phyloP scores from a whole-genome alignment of 371 early-diverging fungal species.

The Nematocida major region DNA sequence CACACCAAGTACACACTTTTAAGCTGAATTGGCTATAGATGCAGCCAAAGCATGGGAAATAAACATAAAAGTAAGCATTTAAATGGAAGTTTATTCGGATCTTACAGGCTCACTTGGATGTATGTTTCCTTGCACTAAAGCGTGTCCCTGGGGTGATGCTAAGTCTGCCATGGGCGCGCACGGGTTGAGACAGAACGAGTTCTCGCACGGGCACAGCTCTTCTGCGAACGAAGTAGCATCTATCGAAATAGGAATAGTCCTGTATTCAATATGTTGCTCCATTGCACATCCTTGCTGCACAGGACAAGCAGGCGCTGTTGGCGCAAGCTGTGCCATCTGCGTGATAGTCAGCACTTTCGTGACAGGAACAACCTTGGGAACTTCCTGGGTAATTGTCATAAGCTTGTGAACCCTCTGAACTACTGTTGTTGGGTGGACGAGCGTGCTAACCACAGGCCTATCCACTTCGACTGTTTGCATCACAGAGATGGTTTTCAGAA shows the following conservation, averaged over 20 bases:
- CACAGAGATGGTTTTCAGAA: background rate
- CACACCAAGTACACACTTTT: too few relatives aligned
- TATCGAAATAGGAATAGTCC: slow-evolving; percentile 38
- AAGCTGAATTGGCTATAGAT: too few relatives aligned
- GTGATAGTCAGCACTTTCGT: background rate
- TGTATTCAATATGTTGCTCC: slow-evolving; percentile 36
- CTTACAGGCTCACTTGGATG: background rate
- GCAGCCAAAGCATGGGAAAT: too few relatives aligned
- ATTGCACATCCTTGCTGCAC: background rate
- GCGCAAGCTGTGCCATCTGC: background rate
- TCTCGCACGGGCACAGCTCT: slow-evolving; percentile 47
- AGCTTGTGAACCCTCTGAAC: background rate
- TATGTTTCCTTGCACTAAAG: slow-evolving; percentile 10
- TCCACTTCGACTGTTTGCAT: background rate
- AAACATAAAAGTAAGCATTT: too few relatives aligned
- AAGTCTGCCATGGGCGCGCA: slow-evolving; percentile 14
- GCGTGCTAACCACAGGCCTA: background rate
- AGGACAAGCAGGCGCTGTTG: background rate
- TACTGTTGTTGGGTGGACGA: background rate
- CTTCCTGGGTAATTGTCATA: background rate
- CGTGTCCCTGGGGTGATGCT: background rate
- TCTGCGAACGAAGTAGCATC: slow-evolving; percentile 33
- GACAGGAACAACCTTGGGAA: background rate
- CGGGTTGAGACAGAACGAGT: slow-evolving; percentile 41
- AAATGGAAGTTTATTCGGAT: background rate